Conservation (phyloP, 805 yeast species). For the Saccharomycopsis sp. region DNA sequence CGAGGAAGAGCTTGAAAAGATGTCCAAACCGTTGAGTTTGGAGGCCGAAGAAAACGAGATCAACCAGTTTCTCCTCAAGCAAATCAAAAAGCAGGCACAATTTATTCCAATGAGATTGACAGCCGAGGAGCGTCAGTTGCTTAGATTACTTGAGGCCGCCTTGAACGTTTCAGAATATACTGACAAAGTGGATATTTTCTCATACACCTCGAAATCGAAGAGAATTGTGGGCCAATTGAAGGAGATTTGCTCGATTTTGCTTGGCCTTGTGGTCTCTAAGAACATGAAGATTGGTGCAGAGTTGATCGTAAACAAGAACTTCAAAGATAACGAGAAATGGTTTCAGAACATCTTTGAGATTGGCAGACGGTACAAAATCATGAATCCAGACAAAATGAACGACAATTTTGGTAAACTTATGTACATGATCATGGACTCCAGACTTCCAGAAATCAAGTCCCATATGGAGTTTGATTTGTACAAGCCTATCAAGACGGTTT, state of each 20-base stretch:
- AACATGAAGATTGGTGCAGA: constrained; percentile 63
- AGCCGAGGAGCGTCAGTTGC: constrained; percentile 58
- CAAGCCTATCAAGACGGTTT: constrained; percentile 46
- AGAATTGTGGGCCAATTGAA: constrained; percentile 65
- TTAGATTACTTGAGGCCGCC: constrained; percentile 67
- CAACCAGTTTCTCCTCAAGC: constrained; percentile 27
- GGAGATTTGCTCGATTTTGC: constrained; percentile 71
- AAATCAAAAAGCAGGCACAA: constrained; percentile 38
- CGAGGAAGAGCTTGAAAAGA: constrained; percentile 6
- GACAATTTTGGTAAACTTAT: constrained; percentile 73
- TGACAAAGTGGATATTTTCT: constrained; percentile 65
- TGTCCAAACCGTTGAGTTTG: neutral
- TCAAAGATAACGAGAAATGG: constrained; percentile 66
- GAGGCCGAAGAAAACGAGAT: constrained; percentile 23
- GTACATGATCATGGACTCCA: constrained; percentile 81
- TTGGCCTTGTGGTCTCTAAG: constrained; percentile 74
- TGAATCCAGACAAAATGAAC: constrained; percentile 80
- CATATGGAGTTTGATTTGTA: constrained; percentile 53
- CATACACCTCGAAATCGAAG: constrained; percentile 60
- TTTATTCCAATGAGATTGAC: constrained; percentile 67
- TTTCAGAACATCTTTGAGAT: constrained; percentile 65
- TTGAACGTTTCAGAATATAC: constrained; percentile 74
- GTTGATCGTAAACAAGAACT: constrained; percentile 59
- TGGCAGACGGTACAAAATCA: constrained; percentile 73
- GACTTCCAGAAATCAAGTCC: constrained; percentile 74